Conservation (phyloP, 345 rosid species). For the Euphorbia pulcherrima region DNA sequence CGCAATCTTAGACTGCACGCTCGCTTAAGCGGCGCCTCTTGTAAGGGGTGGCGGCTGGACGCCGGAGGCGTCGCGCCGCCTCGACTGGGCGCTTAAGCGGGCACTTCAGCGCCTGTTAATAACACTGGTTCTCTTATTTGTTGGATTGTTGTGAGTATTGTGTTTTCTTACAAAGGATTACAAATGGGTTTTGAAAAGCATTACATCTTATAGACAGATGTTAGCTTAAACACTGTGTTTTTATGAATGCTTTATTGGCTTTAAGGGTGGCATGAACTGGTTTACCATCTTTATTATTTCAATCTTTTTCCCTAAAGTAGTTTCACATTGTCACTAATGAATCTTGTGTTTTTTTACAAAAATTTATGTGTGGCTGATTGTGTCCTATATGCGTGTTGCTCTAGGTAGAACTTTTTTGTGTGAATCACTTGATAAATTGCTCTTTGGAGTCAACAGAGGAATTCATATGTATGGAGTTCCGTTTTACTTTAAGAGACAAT, state of each 20-base stretch:
- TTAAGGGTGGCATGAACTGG: not conserved
- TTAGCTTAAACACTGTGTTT: not conserved
- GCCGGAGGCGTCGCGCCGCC: too few relatives aligned
- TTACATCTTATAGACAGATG: not conserved
- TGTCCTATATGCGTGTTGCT: constrained; percentile 4
- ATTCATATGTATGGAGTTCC: constrained; percentile 97
- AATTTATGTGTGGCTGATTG: constrained; percentile 1
- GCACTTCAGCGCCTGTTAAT: too few relatives aligned
- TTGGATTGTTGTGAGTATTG: too few relatives aligned
- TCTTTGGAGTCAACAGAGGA: constrained; percentile 99
- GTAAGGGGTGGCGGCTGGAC: too few relatives aligned
- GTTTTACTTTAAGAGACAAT: constrained; percentile 91
- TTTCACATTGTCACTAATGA: not conserved
- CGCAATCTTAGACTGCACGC: too few relatives aligned
- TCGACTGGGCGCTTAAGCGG: too few relatives aligned
- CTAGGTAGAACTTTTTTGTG: constrained; percentile 97
- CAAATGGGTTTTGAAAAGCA: not conserved
- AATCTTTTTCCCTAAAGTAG: not conserved
- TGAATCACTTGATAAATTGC: constrained; percentile 95
- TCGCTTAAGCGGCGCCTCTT: too few relatives aligned
- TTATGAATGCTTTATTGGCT: not conserved
- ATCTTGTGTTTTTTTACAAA: not conserved
- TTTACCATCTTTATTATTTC: not conserved
- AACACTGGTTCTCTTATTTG: too few relatives aligned
- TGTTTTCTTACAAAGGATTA: too few relatives aligned